Evolutionary conservation across 2,329 filamentous ascomycete species (phyloP).

Genomic region (Magnaporthiopsis poae): DNA sequence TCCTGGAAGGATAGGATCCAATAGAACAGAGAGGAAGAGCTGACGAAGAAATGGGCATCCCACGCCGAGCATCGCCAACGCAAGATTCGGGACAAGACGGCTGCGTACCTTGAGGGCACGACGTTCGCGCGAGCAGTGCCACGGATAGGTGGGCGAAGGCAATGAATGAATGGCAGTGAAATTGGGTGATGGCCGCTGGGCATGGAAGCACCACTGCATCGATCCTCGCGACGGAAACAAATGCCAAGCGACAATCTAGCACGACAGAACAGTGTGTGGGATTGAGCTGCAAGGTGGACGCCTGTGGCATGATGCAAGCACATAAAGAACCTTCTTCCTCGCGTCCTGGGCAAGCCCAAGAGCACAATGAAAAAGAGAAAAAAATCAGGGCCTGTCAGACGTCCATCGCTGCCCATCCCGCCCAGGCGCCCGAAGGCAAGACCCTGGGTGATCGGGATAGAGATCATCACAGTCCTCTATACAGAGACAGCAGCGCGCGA

Average conservation of each 20-base stretch:
- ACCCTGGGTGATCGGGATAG: constrained; percentile 55
- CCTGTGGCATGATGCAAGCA: too few relatives aligned
- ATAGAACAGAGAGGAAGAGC: background rate
- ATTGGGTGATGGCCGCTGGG: too few relatives aligned
- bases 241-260: too few relatives aligned
- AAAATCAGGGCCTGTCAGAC: constrained; percentile 67
- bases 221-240: too few relatives aligned
- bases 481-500: constrained; percentile 36
- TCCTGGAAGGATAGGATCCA: background rate
- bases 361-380: constrained; percentile 46
- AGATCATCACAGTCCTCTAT: constrained; percentile 95
- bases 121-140: background rate
- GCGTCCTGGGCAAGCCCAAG: constrained; percentile 34
- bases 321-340: constrained; percentile 37
- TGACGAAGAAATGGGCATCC: background rate
- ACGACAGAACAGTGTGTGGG: too few relatives aligned
- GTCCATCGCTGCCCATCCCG: constrained; percentile 76
- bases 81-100: too few relatives aligned
- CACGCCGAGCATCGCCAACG: background rate
- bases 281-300: too few relatives aligned
- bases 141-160: background rate
- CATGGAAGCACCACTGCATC: too few relatives aligned
- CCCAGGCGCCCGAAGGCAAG: constrained; percentile 67
- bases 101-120: too few relatives aligned
- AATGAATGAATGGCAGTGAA: too few relatives aligned